Percentiles rank a stretch among this genome's conserved stretches.
Evolutionary conservation across 2,329 filamentous ascomycete species (phyloP).

Genomic region (Ploettnerulaceae sp.): DNA sequence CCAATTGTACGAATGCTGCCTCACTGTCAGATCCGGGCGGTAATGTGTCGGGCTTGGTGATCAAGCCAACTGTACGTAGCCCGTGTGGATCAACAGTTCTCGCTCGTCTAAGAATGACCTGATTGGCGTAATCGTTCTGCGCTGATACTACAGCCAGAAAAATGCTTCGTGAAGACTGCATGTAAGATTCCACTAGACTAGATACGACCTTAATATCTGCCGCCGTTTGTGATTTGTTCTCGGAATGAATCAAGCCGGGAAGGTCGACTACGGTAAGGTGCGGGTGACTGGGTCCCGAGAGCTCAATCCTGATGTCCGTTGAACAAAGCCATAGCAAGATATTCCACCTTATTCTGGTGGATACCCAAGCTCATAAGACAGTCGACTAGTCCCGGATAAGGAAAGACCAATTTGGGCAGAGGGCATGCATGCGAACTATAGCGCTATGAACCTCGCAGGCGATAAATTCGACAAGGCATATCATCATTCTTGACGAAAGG

Average conservation of each 20-base stretch:
- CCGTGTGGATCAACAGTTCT: slow-evolving; percentile 34
- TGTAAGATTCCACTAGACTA: slow-evolving; percentile 35
- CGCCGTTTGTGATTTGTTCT: slow-evolving; percentile 20
- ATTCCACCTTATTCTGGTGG: too few relatives aligned
- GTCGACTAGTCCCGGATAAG: too few relatives aligned
- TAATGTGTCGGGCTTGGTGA: slow-evolving; percentile 44
- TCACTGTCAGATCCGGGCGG: slow-evolving; percentile 35
- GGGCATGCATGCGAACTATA: background rate
- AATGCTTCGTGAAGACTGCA: slow-evolving; percentile 39
- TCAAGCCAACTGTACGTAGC: slow-evolving; percentile 39
- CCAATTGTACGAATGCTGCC: slow-evolving; percentile 34
- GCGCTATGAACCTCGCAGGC: background rate
- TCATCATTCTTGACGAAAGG: too few relatives aligned
- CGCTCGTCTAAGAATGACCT: slow-evolving; percentile 38
- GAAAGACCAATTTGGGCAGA: background rate
- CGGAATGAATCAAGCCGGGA: slow-evolving; percentile 29
- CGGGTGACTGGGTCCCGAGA: slow-evolving; percentile 20
- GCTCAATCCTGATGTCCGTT: too few relatives aligned
- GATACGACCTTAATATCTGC: slow-evolving; percentile 26
- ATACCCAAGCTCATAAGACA: too few relatives aligned
- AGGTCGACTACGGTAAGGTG: slow-evolving; percentile 32
- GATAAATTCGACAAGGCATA: background rate
- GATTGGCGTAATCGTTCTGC: slow-evolving; percentile 39
- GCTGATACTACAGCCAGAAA: slow-evolving; percentile 44
- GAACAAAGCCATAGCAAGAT: too few relatives aligned